phyloP scores from a whole-genome alignment of 306 rosid species.

The Fragaria vesca region DNA sequence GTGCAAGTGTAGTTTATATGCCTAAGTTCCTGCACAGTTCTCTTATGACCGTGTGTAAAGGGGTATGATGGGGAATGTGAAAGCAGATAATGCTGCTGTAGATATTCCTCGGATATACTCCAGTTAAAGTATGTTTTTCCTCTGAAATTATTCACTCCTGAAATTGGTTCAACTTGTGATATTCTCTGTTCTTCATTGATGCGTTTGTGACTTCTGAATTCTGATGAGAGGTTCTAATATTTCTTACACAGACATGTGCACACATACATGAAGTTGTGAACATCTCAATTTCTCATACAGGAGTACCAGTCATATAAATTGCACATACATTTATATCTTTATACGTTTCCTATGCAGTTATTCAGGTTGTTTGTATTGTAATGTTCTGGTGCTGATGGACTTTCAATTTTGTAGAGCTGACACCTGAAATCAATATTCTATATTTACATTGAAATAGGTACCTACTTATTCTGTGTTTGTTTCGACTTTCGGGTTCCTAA shows the following conservation, averaged over 20 bases:
- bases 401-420: constrained; percentile 76
- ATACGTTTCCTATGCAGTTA: constrained; percentile 14
- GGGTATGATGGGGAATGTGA: constrained; percentile 71
- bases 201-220: not conserved
- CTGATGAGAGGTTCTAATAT: not conserved
- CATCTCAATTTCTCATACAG: not conserved
- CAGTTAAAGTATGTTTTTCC: constrained; percentile 66
- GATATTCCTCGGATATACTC: constrained; percentile 62
- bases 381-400: constrained; percentile 86
- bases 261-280: not conserved
- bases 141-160: constrained; percentile 7
- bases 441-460: constrained; percentile 65
- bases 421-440: constrained; percentile 64
- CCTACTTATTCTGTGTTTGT: not conserved
- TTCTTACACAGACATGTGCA: not conserved
- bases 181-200: not conserved
- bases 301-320: not conserved
- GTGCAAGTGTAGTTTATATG: constrained; percentile 55
- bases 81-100: constrained; percentile 69
- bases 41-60: constrained; percentile 74
- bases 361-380: constrained; percentile 80
- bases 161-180: not conserved
- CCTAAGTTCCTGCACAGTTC: constrained; percentile 75
- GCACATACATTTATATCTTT: constrained; percentile 1
- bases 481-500: not conserved